A percentile compares a stretch with the other conserved stretches of the same genome.
phyloP scores from a whole-genome alignment of 208 protist genomes.

The Acanthamoeba pearcei region DNA sequence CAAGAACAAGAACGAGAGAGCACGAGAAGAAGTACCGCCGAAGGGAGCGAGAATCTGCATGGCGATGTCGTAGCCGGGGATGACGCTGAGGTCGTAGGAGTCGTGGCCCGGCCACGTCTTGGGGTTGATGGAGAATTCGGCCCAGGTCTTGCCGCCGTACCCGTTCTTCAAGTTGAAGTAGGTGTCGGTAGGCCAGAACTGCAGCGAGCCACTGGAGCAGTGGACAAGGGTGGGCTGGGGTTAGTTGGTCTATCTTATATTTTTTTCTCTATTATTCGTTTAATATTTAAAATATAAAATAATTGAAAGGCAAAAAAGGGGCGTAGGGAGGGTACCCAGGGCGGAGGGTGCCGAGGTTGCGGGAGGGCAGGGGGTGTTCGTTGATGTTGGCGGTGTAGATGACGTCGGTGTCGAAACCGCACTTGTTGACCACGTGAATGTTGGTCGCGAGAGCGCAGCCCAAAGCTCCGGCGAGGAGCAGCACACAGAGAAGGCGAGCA shows the following conservation, averaged over 20 bases:
- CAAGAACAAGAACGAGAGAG: neutral
- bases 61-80: constrained; percentile 10
- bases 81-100: constrained; percentile 28
- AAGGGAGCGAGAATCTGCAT: constrained; percentile 8
- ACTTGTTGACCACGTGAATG: neutral
- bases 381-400: constrained; percentile 29
- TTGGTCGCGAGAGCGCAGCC: neutral
- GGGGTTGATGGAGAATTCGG: neutral
- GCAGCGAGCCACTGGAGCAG: neutral
- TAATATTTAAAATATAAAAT: no score
- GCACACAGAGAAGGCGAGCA: neutral
- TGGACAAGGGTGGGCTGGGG: no score
- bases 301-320: neutral
- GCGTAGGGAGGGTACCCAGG: neutral
- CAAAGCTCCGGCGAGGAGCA: neutral
- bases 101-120: neutral
- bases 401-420: neutral
- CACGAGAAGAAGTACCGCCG: neutral
- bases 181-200: neutral
- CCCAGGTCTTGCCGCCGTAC: neutral
- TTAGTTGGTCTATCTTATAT: no score
- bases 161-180: constrained; percentile 19
- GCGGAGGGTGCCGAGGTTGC: neutral
- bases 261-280: no score
- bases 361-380: neutral